Percentiles rank a stretch among this genome's conserved stretches.
These are phyloP conservation scores for Raffaelea albimanens DNA, from an alignment of 2,329 filamentous ascomycete species.

Conservation along the genomic window DNA sequence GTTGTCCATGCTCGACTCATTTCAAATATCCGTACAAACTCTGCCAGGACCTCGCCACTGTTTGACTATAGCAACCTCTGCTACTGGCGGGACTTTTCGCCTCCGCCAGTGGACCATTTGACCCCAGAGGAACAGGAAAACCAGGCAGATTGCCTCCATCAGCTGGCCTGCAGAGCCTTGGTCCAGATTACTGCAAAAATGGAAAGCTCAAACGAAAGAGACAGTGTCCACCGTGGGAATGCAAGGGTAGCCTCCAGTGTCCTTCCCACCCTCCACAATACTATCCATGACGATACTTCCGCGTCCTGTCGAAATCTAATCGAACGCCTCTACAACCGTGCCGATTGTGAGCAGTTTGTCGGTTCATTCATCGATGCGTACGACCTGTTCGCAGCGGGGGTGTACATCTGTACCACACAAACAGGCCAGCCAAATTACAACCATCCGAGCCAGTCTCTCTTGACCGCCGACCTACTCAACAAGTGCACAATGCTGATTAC, in stretches of 20 bases:
- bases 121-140: background rate
- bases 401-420: conserved; percentile 2
- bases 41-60: background rate
- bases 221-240: background rate
- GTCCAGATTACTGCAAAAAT: conserved; percentile 3
- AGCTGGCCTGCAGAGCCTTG: conserved; percentile 7
- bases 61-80: conserved; percentile 10
- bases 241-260: background rate
- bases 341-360: background rate
- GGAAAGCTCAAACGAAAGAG: too few relatives aligned
- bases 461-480: conserved; percentile 4
- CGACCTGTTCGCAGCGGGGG: conserved; percentile 8
- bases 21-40: conserved; percentile 1
- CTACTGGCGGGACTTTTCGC: conserved; percentile 8
- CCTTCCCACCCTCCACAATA: background rate
- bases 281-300: conserved; percentile 6
- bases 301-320: conserved; percentile 5
- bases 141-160: conserved; percentile 1
- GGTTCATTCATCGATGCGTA: conserved; percentile 10
- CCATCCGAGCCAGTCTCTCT: background rate
- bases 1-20: conserved; percentile 9
- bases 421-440: background rate
- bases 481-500: conserved; percentile 6
- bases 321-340: conserved; percentile 6
- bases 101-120: background rate